Base-by-base conservation (phyloP, 75 land plant species). In the Cupressus sempervirens region DNA sequence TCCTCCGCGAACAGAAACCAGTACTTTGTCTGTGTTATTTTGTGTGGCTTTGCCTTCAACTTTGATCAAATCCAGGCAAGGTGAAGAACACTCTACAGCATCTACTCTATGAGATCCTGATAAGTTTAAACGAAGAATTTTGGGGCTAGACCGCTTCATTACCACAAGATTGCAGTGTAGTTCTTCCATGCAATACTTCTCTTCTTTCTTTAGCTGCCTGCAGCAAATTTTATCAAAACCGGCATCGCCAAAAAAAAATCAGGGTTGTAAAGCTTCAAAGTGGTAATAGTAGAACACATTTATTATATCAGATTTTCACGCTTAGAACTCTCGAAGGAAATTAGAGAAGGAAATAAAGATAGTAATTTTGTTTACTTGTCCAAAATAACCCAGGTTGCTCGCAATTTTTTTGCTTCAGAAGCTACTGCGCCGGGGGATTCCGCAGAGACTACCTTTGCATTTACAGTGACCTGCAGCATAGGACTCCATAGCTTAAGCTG, bases 321-420 rank as follows among this genome's bases (percentile, higher is more conserved):
- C 8, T 30, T 83, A 26, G n/a, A 20, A 32, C 36, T 26, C 41
- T 56, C 35, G 50, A 76, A 15, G 82, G 43, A 72, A 62, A 32
- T 3, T 36, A 88, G 54, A 2, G 0, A 85, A 38, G 15, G 50
- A 76, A 54, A 83, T 54, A 45, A 58, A 52, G 34, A 43, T 38
- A 43, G 13, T 9, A 43, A 32, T 23, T 0, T 15, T 46, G 26
- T 88, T 88, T 94, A 93, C 99, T 90, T 97, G 88, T 97, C 99
- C 85, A 97, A 84, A 20, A 97, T 91, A 85, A 97, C 98, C 99
- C 99, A 97, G 81, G 88, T 92, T 48, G 99, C 92, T 70, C 88
- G 90, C 65, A 86, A 87, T 85, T 77, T 93, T 85, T 88, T 91
- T 67, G 94, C 91, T 85, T 97, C 99, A 15, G 89, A 87, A 41